These are phyloP conservation scores for Botrytis byssoidea DNA, from an alignment of 2,329 filamentous ascomycete genomes.

Conservation along the genomic window DNA sequence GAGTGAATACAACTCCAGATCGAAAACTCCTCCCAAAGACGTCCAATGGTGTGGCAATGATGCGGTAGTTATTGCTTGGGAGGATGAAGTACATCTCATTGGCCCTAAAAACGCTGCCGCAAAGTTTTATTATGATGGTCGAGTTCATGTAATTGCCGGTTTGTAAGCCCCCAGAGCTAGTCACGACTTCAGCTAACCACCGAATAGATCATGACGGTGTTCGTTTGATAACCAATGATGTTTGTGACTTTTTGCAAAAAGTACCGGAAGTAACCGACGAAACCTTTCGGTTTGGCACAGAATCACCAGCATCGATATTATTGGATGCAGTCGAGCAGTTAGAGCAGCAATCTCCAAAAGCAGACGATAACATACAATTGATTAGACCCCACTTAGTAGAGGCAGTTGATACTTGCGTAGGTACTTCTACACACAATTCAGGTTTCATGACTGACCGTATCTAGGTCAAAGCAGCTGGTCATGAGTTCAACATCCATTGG, in stretches of 20 bases:
- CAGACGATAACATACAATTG: constrained; percentile 94
- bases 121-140: constrained; percentile 85
- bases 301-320: constrained; percentile 86
- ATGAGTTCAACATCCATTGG: constrained; percentile 87
- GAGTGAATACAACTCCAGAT: constrained; percentile 87
- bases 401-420: constrained; percentile 82
- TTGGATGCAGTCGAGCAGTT: constrained; percentile 89
- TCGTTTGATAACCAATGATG: constrained; percentile 82
- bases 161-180: constrained; percentile 38
- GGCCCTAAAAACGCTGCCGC: constrained; percentile 76
- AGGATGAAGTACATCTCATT: constrained; percentile 93
- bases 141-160: constrained; percentile 85
- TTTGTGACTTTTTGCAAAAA: constrained; percentile 96
- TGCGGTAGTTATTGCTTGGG: constrained; percentile 90
- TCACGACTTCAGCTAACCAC: constrained; percentile 20
- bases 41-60: constrained; percentile 97
- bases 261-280: constrained; percentile 84
- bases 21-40: constrained; percentile 79
- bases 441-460: constrained; percentile 24
- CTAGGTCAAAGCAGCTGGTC: constrained; percentile 76
- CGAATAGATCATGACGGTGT: constrained; percentile 73
- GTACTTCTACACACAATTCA: constrained; percentile 4
- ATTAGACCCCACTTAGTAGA: constrained; percentile 86
- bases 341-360: constrained; percentile 91
- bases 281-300: constrained; percentile 84